These are phyloP conservation scores for Pythium apleroticum DNA, from an alignment of 352 stramenopile genomes.

Conservation along the genomic window DNA sequence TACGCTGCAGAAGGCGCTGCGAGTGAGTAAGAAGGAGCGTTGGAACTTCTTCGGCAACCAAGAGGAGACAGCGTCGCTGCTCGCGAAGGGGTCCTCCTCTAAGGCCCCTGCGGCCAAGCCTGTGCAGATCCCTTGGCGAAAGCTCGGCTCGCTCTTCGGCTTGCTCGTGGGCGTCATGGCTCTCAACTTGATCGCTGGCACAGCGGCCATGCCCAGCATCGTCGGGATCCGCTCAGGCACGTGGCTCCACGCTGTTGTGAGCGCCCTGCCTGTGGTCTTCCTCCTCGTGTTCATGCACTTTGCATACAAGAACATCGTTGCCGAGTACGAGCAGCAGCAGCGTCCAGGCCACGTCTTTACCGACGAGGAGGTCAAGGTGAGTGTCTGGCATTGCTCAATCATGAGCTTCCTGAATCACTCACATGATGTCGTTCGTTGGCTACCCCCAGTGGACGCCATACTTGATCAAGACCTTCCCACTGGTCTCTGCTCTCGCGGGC, in stretches of 20 bases:
- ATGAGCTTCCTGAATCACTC: too few relatives aligned
- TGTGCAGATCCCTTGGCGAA: conserved; percentile 76
- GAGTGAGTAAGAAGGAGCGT: conserved; percentile 48
- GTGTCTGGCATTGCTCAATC: too few relatives aligned
- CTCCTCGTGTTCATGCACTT: conserved; percentile 69
- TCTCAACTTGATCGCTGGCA: conserved; percentile 92
- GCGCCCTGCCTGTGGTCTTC: conserved; percentile 51
- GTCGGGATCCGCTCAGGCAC: conserved; percentile 87
- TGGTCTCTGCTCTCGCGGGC: conserved; percentile 87
- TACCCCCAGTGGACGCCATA: conserved; percentile 41
- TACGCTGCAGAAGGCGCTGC: conserved; percentile 89
- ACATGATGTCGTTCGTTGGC: too few relatives aligned
- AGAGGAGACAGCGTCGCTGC: conserved; percentile 1
- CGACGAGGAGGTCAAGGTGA: conserved; percentile 37
- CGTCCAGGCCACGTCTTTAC: conserved; percentile 43
- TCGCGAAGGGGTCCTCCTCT: background rate
- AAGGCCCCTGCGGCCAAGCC: conserved; percentile 28
- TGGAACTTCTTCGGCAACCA: conserved; percentile 14
- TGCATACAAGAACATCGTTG: conserved; percentile 47
- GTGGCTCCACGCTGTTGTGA: conserved; percentile 64
- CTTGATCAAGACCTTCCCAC: conserved; percentile 83
- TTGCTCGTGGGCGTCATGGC: conserved; percentile 89
- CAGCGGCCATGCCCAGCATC: conserved; percentile 79
- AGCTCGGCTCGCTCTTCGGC: conserved; percentile 75
- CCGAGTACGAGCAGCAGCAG: conserved; percentile 47